Evolutionary conservation across 257 asterid species (phyloP).

Genomic region (Lycium ferocissimum): DNA sequence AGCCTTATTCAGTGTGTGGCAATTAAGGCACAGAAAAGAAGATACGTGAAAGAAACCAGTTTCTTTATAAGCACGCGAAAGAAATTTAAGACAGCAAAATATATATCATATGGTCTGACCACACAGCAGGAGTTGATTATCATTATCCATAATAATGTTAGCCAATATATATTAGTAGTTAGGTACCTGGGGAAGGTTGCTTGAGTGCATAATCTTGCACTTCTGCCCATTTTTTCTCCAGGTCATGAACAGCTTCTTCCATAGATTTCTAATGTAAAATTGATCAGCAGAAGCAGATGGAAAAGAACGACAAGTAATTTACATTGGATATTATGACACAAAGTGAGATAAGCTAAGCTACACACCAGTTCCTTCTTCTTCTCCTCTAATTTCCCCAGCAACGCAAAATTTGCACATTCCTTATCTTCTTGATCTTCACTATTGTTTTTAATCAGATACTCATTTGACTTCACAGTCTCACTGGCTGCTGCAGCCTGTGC

Average conservation of each 20-base stretch:
- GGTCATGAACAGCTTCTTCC: slow-evolving; percentile 63
- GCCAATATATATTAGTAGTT: neutral
- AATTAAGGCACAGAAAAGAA: neutral
- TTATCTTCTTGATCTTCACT: slow-evolving; percentile 56
- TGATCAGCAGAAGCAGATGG: slow-evolving; percentile 31
- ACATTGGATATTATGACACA: neutral
- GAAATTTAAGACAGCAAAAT: neutral
- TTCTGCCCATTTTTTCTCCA: slow-evolving; percentile 74
- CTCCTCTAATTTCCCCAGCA: slow-evolving; percentile 67
- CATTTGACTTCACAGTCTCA: slow-evolving; percentile 48
- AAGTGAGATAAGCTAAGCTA: slow-evolving; percentile 19
- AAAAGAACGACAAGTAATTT: neutral
- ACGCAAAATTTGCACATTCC: slow-evolving; percentile 47
- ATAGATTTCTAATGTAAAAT: slow-evolving; percentile 56
- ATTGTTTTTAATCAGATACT: slow-evolving; percentile 42
- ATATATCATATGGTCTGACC: neutral
- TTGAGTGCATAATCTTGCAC: slow-evolving; percentile 77
- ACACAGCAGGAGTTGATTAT: neutral
- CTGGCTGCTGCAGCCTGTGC: slow-evolving; percentile 41
- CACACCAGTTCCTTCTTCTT: slow-evolving; percentile 79
- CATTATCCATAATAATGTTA: neutral
- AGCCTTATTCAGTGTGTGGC: neutral
- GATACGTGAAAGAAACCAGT: neutral
- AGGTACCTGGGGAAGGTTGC: slow-evolving; percentile 85
- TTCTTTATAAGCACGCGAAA: neutral